phyloP scores from a whole-genome alignment of 1,284 basidiomycete genomes.

The Rhodotorula sp. region DNA sequence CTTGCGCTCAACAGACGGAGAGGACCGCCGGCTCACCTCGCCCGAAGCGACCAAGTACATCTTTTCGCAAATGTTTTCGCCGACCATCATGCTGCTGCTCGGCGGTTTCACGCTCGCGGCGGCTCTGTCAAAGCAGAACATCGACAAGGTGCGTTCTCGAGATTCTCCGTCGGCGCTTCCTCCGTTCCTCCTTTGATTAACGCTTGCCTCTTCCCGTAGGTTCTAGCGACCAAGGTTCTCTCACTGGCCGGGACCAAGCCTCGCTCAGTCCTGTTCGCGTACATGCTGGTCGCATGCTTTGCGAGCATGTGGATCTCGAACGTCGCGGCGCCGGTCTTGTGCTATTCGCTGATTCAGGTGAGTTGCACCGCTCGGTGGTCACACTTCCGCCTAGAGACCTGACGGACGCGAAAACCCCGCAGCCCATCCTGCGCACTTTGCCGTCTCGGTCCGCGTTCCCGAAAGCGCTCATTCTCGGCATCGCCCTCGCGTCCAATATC shows the following conservation, averaged over 20 bases:
- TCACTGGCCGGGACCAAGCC: constrained; percentile 86
- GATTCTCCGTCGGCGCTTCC: background rate
- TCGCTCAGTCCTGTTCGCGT: constrained; percentile 80
- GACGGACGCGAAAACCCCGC: constrained; percentile 5
- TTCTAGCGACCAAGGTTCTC: constrained; percentile 88
- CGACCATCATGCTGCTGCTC: constrained; percentile 92
- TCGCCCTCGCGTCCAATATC: constrained; percentile 95
- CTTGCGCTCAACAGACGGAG: constrained; percentile 65
- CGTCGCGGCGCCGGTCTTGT: constrained; percentile 94
- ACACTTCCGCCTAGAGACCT: background rate
- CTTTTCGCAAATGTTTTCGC: constrained; percentile 65
- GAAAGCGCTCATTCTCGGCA: constrained; percentile 89
- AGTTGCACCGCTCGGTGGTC: constrained; percentile 43
- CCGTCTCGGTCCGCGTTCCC: constrained; percentile 84
- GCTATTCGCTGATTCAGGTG: constrained; percentile 93
- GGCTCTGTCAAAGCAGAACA: constrained; percentile 93
- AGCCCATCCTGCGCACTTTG: constrained; percentile 91
- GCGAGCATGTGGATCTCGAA: constrained; percentile 99
- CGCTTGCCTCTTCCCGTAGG: constrained; percentile 38
- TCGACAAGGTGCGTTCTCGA: constrained; percentile 64
- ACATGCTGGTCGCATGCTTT: constrained; percentile 97
- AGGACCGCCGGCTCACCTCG: constrained; percentile 61
- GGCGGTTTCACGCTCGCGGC: constrained; percentile 98
- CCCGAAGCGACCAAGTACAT: constrained; percentile 76
- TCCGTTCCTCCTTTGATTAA: constrained; percentile 4